Evolutionary conservation across 2,329 filamentous ascomycete species (phyloP).

Genomic region (Fusarium sp.): DNA sequence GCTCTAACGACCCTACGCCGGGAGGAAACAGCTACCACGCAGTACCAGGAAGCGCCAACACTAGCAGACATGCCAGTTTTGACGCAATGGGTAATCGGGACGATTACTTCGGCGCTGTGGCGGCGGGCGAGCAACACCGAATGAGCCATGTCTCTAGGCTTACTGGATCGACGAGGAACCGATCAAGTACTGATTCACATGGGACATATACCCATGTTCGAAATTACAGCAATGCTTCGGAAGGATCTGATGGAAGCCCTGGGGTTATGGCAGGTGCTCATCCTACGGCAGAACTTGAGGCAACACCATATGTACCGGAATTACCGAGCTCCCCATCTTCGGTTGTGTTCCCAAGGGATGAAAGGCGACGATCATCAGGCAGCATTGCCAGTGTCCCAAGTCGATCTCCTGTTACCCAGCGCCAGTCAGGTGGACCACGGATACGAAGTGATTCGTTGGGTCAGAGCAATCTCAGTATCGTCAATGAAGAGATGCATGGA

Average conservation of each 20-base stretch:
- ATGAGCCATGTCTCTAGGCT: slow-evolving; percentile 38
- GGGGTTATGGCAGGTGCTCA: slow-evolving; percentile 38
- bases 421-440: slow-evolving; percentile 47
- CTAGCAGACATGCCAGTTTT: slow-evolving; percentile 48
- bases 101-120: slow-evolving; percentile 49
- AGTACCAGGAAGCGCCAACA: slow-evolving; percentile 39
- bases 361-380: slow-evolving; percentile 47
- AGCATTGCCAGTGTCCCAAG: slow-evolving; percentile 35
- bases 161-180: slow-evolving; percentile 43
- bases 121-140: slow-evolving; percentile 19
- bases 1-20: slow-evolving; percentile 48
- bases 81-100: slow-evolving; percentile 43
- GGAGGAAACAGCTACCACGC: slow-evolving; percentile 43
- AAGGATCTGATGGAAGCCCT: slow-evolving; percentile 53
- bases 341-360: slow-evolving; percentile 34
- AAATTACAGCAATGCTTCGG: slow-evolving; percentile 59
- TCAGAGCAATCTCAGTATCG: slow-evolving; percentile 45
- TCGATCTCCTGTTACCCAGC: slow-evolving; percentile 44
- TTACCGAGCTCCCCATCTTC: slow-evolving; percentile 51
- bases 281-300: slow-evolving; percentile 54
- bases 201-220: slow-evolving; percentile 55
- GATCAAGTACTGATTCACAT: slow-evolving; percentile 56
- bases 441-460: slow-evolving; percentile 43
- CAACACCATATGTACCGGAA: slow-evolving; percentile 52
- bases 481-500: slow-evolving; percentile 63